A percentile compares a stretch with the other conserved stretches of the same genome.
These are phyloP conservation scores for Juncus effusus DNA, from an alignment of 176 grass and related monocot genomes.

Conservation along the genomic window DNA sequence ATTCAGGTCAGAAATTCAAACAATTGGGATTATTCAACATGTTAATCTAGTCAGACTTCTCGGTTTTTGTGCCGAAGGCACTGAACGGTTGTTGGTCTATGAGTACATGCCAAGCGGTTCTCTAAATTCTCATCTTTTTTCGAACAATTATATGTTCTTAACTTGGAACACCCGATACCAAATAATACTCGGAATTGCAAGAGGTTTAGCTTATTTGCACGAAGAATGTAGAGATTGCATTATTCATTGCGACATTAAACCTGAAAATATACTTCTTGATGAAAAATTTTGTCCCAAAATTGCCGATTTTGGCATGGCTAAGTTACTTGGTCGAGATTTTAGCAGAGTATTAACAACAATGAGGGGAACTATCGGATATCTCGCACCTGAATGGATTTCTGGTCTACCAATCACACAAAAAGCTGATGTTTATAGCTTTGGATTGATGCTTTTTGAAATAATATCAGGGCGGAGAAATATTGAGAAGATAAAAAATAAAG, in stretches of 20 bases:
- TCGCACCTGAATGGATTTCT: constrained; percentile 26
- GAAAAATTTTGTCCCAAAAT: constrained; percentile 21
- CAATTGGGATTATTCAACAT: constrained; percentile 48
- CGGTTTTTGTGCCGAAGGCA: constrained; percentile 41
- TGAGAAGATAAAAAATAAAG: not conserved
- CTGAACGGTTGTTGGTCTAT: constrained; percentile 40
- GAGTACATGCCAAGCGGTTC: constrained; percentile 52
- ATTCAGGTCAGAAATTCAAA: constrained; percentile 52
- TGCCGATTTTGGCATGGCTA: constrained; percentile 30
- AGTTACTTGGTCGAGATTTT: constrained; percentile 7
- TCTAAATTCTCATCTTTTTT: constrained; percentile 32
- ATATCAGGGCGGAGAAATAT: constrained; percentile 22
- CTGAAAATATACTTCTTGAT: constrained; percentile 28
- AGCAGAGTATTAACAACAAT: constrained; percentile 24
- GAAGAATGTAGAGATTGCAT: constrained; percentile 18
- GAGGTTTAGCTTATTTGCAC: constrained; percentile 8
- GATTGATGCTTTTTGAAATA: constrained; percentile 29
- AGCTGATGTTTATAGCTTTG: constrained; percentile 23
- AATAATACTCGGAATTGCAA: constrained; percentile 37
- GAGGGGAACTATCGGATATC: constrained; percentile 27
- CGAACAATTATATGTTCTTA: constrained; percentile 6
- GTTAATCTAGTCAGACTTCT: constrained; percentile 43
- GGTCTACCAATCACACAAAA: constrained; percentile 21
- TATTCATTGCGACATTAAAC: constrained; percentile 28
- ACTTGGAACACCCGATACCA: constrained; percentile 29